Evolutionary conservation across 2,329 filamentous ascomycete species (phyloP).

Genomic region (Aspergillus japonicus): DNA sequence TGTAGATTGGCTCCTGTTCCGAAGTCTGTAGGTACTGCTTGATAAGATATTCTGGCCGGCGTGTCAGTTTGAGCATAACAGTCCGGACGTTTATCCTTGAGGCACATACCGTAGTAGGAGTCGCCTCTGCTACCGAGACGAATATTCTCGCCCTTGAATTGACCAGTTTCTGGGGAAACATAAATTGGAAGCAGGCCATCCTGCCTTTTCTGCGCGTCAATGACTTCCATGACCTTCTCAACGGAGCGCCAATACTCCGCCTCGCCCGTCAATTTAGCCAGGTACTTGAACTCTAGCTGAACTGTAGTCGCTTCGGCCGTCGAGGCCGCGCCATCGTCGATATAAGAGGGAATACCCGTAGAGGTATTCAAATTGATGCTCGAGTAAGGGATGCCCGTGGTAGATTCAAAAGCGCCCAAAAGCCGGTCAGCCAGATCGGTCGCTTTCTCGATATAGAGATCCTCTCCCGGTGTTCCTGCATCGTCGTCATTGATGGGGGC

Average conservation of each 20-base stretch:
- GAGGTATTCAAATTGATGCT: conserved; percentile 82
- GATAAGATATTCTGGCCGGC: conserved; percentile 75
- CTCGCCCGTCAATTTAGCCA: conserved; percentile 92
- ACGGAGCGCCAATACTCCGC: conserved; percentile 87
- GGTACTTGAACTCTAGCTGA: conserved; percentile 95
- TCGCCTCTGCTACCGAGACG: conserved; percentile 90
- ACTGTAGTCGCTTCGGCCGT: conserved; percentile 90
- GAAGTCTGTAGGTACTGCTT: conserved; percentile 97
- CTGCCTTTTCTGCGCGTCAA: conserved; percentile 75
- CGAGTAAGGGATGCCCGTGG: conserved; percentile 82
- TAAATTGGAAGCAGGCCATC: conserved; percentile 92
- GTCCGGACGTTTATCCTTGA: not conserved
- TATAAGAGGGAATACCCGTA: conserved; percentile 75
- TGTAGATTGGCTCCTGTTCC: conserved; percentile 78
- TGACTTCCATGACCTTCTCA: conserved; percentile 86
- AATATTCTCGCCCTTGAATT: conserved; percentile 81
- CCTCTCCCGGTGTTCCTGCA: conserved; percentile 71
- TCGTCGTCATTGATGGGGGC: conserved; percentile 73
- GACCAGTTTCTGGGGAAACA: conserved; percentile 73
- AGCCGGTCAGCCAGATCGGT: conserved; percentile 87
- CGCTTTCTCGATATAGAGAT: conserved; percentile 93
- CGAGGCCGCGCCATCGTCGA: conserved; percentile 82
- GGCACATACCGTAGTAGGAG: conserved; percentile 73
- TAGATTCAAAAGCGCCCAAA: conserved; percentile 81
- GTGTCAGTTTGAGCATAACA: not conserved